These are phyloP conservation scores for Porphyrellus cyaneotinctus DNA, from an alignment of 768 basidiomycete species.

Conservation along the genomic window DNA sequence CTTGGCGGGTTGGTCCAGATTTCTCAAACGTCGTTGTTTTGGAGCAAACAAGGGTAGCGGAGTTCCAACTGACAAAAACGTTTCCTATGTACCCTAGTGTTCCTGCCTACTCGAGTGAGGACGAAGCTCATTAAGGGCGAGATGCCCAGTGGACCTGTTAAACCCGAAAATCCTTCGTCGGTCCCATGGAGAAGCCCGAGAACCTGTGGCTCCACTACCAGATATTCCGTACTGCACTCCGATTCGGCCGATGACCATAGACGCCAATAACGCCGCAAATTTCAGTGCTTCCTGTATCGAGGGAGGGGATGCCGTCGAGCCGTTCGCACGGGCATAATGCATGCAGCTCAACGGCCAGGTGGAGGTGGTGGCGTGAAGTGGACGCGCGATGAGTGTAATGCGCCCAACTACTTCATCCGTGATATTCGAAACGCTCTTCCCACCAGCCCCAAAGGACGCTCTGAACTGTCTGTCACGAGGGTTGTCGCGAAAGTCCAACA, in stretches of 20 bases:
- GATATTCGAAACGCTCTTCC: slow-evolving; percentile 19
- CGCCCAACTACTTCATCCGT: slow-evolving; percentile 15
- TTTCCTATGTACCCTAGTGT: neutral
- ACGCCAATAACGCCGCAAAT: slow-evolving; percentile 46
- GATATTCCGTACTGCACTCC: slow-evolving; percentile 25
- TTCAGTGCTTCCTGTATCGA: slow-evolving; percentile 49
- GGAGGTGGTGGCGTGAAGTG: neutral
- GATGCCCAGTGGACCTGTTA: neutral
- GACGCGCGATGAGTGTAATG: slow-evolving; percentile 18
- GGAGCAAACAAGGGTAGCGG: slow-evolving; percentile 3
- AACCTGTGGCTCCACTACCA: slow-evolving; percentile 26
- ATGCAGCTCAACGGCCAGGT: slow-evolving; percentile 16
- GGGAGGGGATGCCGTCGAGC: slow-evolving; percentile 29
- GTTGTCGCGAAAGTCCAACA: slow-evolving; percentile 37
- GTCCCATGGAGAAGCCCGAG: slow-evolving; percentile 41
- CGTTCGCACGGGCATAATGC: slow-evolving; percentile 1
- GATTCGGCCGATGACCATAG: slow-evolving; percentile 37
- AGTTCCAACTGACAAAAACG: slow-evolving; percentile 1
- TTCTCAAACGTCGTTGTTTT: neutral
- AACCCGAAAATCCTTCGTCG: slow-evolving; percentile 11
- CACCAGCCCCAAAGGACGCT: slow-evolving; percentile 1
- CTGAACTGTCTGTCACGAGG: slow-evolving; percentile 25
- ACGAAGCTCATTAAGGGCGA: neutral
- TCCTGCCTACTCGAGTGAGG: slow-evolving; percentile 6
- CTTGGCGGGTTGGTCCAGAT: slow-evolving; percentile 1